phyloP scores from a whole-genome alignment of 768 basidiomycete genomes.

The Psilocybe tampanensis region DNA sequence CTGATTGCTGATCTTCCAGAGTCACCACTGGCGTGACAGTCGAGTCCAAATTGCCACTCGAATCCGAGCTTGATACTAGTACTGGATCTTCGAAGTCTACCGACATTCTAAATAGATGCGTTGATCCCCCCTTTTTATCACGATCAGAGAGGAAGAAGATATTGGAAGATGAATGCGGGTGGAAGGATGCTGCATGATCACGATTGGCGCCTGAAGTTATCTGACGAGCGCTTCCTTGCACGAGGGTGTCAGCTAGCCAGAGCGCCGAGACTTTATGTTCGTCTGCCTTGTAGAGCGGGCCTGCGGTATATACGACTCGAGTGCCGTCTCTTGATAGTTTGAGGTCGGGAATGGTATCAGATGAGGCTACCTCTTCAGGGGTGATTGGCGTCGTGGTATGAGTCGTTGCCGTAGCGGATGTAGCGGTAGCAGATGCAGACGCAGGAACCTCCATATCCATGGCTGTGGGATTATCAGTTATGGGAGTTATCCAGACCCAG shows the following conservation, averaged over 20 bases:
- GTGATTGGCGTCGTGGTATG: constrained; percentile 1
- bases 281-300: constrained; percentile 10
- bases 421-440: not conserved
- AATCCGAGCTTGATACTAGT: too few relatives aligned
- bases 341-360: constrained; percentile 8
- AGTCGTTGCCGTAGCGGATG: not conserved
- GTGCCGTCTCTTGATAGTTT: constrained; percentile 14
- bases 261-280: constrained; percentile 12
- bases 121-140: constrained; percentile 3
- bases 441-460: not conserved
- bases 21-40: not conserved
- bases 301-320: constrained; percentile 4
- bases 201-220: constrained; percentile 5
- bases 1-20: constrained; percentile 6
- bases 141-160: constrained; percentile 11
- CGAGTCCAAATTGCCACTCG: too few relatives aligned
- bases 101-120: not conserved
- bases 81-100: not conserved
- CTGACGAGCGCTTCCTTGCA: constrained; percentile 10
- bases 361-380: constrained; percentile 10
- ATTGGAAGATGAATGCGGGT: constrained; percentile 3
- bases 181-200: constrained; percentile 9
- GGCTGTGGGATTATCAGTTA: not conserved
- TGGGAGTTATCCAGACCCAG: not conserved
- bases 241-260: constrained; percentile 11